These are phyloP conservation scores for Thielaviopsis ethacetica DNA, from an alignment of 2,329 filamentous ascomycete species.

Conservation along the genomic window DNA sequence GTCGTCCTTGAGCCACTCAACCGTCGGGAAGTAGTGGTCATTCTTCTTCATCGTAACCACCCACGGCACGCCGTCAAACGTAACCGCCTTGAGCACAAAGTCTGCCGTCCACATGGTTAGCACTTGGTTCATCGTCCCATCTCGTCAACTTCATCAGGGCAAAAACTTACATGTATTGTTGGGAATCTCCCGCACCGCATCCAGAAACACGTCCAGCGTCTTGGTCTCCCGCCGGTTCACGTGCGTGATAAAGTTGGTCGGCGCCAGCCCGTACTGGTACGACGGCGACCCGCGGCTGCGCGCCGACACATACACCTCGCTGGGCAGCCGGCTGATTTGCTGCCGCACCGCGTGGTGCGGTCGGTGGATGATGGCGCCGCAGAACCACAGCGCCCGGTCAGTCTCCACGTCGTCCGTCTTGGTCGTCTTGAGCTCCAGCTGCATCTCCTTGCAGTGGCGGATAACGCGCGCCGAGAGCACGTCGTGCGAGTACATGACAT, in stretches of 20 bases:
- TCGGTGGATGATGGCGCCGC: slow-evolving; percentile 79
- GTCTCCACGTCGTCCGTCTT: slow-evolving; percentile 85
- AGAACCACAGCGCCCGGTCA: slow-evolving; percentile 81
- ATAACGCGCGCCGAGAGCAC: slow-evolving; percentile 72
- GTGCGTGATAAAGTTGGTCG: slow-evolving; percentile 94
- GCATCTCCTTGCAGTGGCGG: slow-evolving; percentile 65
- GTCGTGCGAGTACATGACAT: slow-evolving; percentile 89
- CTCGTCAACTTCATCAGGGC: neutral
- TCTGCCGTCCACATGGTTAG: slow-evolving; percentile 34
- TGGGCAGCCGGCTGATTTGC: slow-evolving; percentile 92
- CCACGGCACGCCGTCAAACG: slow-evolving; percentile 96
- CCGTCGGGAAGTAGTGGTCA: slow-evolving; percentile 76
- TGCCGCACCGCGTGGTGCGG: slow-evolving; percentile 94
- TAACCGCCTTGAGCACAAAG: slow-evolving; percentile 93
- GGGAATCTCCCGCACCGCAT: slow-evolving; percentile 69
- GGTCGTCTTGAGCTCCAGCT: slow-evolving; percentile 66
- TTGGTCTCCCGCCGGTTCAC: slow-evolving; percentile 81
- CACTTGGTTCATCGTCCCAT: neutral
- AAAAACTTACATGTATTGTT: slow-evolving; percentile 67
- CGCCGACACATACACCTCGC: slow-evolving; percentile 88
- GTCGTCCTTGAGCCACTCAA: slow-evolving; percentile 51
- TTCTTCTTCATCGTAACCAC: slow-evolving; percentile 99
- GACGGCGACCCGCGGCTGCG: slow-evolving; percentile 67
- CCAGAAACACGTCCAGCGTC: slow-evolving; percentile 65
- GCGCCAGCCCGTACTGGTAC: slow-evolving; percentile 81